phyloP scores from a whole-genome alignment of 352 stramenopile species.

The Pythium periplocum region DNA sequence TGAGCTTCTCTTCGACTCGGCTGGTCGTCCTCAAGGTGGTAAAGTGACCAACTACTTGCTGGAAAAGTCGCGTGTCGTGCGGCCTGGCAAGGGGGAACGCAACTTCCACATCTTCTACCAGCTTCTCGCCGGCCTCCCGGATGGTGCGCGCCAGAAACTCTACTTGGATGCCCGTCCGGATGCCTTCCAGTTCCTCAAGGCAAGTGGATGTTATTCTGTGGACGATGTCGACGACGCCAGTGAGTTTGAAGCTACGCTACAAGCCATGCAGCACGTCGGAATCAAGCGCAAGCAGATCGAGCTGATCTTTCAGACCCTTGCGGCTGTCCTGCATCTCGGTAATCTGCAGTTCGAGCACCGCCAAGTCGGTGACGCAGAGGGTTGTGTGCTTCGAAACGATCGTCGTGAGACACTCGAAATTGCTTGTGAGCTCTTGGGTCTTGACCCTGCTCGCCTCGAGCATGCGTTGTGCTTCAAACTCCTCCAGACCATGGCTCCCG shows the following conservation, averaged over 20 bases:
- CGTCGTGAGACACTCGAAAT: constrained; percentile 45
- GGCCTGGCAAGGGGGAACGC: constrained; percentile 80
- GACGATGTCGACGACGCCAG: constrained; percentile 89
- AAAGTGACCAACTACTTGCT: constrained; percentile 92
- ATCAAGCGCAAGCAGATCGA: constrained; percentile 89
- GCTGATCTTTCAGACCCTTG: constrained; percentile 80
- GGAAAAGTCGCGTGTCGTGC: constrained; percentile 89
- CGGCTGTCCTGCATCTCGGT: constrained; percentile 72
- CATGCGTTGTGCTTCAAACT: constrained; percentile 81
- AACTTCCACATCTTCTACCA: constrained; percentile 97
- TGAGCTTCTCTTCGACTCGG: constrained; percentile 91
- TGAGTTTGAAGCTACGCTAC: constrained; percentile 85
- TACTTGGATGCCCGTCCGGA: constrained; percentile 56
- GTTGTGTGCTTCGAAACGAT: constrained; percentile 39
- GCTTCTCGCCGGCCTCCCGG: constrained; percentile 64
- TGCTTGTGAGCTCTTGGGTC: constrained; percentile 60
- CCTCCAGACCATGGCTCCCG: constrained; percentile 83
- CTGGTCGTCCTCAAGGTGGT: constrained; percentile 70
- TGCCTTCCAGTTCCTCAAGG: constrained; percentile 86
- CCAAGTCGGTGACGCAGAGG: constrained; percentile 68
- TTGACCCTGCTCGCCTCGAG: constrained; percentile 54
- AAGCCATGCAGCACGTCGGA: constrained; percentile 84
- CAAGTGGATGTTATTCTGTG: constrained; percentile 85
- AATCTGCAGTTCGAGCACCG: constrained; percentile 68
- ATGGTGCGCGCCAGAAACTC: constrained; percentile 60